Percentiles rank a stretch among this genome's conserved stretches.
phyloP scores from a whole-genome alignment of 2,329 filamentous ascomycete species.

The Alternaria longipes region DNA sequence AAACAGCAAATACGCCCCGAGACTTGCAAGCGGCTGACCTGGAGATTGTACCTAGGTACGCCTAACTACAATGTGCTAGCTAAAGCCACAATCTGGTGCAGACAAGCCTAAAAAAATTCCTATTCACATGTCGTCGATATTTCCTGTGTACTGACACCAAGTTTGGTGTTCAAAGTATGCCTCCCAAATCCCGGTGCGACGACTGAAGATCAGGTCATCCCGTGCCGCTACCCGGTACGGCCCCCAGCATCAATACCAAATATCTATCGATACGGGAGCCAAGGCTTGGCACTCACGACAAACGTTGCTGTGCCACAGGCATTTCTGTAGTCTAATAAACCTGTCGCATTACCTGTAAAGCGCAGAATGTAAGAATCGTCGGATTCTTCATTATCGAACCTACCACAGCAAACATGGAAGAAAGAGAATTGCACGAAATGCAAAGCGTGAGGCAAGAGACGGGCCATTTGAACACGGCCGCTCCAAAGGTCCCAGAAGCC shows the following conservation, averaged over 20 bases:
- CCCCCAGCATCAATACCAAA: conserved; percentile 1
- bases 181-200: neutral
- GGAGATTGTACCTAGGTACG: neutral
- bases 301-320: neutral
- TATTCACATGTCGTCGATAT: neutral
- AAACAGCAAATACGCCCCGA: neutral
- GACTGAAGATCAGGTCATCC: neutral
- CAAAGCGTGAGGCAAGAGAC: neutral
- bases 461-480: neutral
- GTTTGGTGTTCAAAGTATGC: neutral
- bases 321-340: neutral
- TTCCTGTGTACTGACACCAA: neutral
- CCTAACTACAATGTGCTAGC: neutral
- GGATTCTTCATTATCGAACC: neutral
- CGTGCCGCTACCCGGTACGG: conserved; percentile 1
- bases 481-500: conserved; percentile 1
- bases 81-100: neutral
- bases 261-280: neutral
- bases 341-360: neutral
- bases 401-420: neutral
- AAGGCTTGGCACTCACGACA: neutral
- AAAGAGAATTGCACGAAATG: neutral
- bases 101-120: neutral
- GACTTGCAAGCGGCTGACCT: neutral
- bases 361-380: neutral